phyloP scores from a whole-genome alignment of 2,329 filamentous ascomycete genomes.

The Corniculantispora saksenae region DNA sequence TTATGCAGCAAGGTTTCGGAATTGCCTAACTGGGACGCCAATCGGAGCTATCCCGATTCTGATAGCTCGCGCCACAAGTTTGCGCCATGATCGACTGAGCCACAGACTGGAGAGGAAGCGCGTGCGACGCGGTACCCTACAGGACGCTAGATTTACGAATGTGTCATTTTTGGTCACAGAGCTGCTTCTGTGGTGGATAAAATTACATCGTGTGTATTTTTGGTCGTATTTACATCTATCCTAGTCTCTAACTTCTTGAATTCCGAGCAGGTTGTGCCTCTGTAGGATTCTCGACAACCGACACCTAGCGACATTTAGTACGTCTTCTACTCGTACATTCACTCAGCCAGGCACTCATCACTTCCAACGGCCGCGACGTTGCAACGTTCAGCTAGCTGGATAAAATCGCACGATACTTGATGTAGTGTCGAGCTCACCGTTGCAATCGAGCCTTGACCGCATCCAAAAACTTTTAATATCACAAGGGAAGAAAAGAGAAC shows the following conservation, averaged over 20 bases:
- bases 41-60: conserved; percentile 20
- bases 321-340: no score
- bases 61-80: conserved; percentile 18
- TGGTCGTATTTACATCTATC: no score
- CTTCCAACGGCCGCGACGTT: no score
- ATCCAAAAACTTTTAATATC: background rate
- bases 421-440: background rate
- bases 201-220: background rate
- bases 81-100: conserved; percentile 13
- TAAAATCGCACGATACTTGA: background rate
- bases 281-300: no score
- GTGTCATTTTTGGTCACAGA: background rate
- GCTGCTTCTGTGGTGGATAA: background rate
- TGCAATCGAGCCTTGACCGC: background rate
- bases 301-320: no score
- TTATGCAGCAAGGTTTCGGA: background rate
- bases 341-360: no score
- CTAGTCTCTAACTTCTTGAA: no score
- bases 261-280: no score
- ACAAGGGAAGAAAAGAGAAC: background rate
- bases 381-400: no score
- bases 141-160: background rate
- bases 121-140: conserved; percentile 8
- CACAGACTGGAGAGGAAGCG: background rate
- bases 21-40: conserved; percentile 7